phyloP scores from a whole-genome alignment of 768 basidiomycete species.

The Hygrocybe punicea region DNA sequence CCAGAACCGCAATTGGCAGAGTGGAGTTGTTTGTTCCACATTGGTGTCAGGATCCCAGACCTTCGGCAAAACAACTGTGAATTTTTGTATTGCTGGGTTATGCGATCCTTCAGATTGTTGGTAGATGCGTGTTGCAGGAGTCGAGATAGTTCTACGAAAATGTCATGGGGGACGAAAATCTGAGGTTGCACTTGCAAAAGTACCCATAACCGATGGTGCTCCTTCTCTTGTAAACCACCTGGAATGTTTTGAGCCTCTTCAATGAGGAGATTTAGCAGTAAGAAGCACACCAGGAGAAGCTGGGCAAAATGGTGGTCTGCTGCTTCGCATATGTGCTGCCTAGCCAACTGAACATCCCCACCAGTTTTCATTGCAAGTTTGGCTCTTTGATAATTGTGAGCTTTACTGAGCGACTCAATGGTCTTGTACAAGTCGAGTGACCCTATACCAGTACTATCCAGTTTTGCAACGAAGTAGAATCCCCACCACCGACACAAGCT shows the following conservation, averaged over 20 bases:
- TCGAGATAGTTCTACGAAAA: not conserved
- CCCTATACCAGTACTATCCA: conserved; percentile 24
- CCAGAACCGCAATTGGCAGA: conserved; percentile 1
- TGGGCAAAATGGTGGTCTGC: not conserved
- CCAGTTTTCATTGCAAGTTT: not conserved
- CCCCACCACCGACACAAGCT: conserved; percentile 8
- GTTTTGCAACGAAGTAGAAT: conserved; percentile 6
- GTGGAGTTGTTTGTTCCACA: not conserved
- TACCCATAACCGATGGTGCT: conserved; percentile 6
- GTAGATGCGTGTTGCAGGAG: not conserved
- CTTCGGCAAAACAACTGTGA: not conserved
- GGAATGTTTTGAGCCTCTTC: conserved; percentile 2
- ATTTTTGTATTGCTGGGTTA: not conserved
- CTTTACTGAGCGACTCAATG: not conserved
- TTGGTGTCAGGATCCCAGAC: not conserved
- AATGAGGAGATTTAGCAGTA: conserved; percentile 1
- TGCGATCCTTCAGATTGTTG: not conserved
- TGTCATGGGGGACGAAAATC: not conserved
- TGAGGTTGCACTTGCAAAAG: conserved; percentile 7
- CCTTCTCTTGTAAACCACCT: conserved; percentile 6
- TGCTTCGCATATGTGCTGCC: not conserved
- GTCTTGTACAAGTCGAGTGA: conserved; percentile 3
- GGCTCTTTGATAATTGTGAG: not conserved
- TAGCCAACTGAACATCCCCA: not conserved
- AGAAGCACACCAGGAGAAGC: conserved; percentile 1